Conservation (phyloP, 208 protist species). For the Trypanosoma mega region DNA sequence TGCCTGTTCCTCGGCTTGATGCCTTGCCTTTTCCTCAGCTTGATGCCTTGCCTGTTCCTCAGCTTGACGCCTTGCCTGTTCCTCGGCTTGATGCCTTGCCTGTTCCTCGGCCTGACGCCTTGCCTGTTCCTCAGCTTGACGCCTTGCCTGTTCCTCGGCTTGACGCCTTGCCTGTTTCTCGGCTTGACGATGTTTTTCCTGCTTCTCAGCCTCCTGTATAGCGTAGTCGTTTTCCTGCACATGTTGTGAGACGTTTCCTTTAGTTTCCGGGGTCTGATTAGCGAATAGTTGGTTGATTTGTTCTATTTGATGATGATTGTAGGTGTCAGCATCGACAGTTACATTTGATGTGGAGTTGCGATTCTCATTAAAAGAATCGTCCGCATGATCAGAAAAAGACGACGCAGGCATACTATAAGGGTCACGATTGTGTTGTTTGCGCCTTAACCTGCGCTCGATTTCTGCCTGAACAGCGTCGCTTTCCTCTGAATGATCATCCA, state of each 20-base stretch:
- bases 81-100: too few relatives aligned
- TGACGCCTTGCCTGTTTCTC: too few relatives aligned
- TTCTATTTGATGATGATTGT: too few relatives aligned
- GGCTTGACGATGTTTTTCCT: slow-evolving; percentile 60
- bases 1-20: slow-evolving; percentile 28
- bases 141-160: too few relatives aligned
- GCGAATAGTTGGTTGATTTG: too few relatives aligned
- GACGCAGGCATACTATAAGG: background rate
- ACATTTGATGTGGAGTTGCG: background rate
- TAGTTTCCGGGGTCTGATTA: too few relatives aligned
- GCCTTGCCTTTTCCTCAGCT: slow-evolving; percentile 13
- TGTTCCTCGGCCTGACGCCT: too few relatives aligned
- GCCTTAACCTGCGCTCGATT: slow-evolving; percentile 46
- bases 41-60: slow-evolving; percentile 4
- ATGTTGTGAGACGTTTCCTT: too few relatives aligned
- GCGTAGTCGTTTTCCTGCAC: too few relatives aligned
- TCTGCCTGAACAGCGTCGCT: slow-evolving; percentile 46
- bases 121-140: too few relatives aligned
- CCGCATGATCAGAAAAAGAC: background rate
- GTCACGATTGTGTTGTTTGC: slow-evolving; percentile 39
- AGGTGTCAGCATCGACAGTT: too few relatives aligned
- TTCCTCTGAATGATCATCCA: slow-evolving; percentile 34
- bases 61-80: slow-evolving; percentile 11
- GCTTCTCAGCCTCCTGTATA: slow-evolving; percentile 28
- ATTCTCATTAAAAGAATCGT: background rate